Percentiles rank a stretch among this genome's conserved stretches.
Conservation (phyloP, 345 rosid genomes). For the Geranium brycei region DNA sequence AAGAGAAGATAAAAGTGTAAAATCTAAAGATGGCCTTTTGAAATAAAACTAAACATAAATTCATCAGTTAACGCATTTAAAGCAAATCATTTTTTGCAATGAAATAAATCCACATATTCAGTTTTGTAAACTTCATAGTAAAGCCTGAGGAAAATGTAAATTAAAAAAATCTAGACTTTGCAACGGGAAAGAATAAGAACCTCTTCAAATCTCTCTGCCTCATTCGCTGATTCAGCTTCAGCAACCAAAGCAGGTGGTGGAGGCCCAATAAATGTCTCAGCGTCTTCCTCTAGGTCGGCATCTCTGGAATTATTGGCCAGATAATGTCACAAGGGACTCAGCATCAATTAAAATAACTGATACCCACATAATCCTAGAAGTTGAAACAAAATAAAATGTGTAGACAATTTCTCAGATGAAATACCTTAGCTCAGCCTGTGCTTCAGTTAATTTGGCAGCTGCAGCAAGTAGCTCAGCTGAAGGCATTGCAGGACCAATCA, state of each 20-base stretch:
- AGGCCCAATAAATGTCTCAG: slow-evolving; percentile 70
- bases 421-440: slow-evolving; percentile 78
- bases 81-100: too few relatives aligned
- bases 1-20: too few relatives aligned
- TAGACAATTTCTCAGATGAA: background rate
- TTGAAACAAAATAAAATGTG: background rate
- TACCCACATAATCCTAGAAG: background rate
- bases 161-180: background rate
- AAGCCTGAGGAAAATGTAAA: background rate
- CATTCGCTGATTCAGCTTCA: slow-evolving; percentile 79
- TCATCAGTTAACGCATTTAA: too few relatives aligned
- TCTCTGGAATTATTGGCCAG: slow-evolving; percentile 35
- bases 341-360: background rate
- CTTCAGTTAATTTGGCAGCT: slow-evolving; percentile 88
- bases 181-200: slow-evolving; percentile 14
- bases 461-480: slow-evolving; percentile 89
- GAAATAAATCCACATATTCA: background rate
- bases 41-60: too few relatives aligned
- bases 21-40: too few relatives aligned
- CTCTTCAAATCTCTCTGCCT: slow-evolving; percentile 97
- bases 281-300: slow-evolving; percentile 75
- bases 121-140: background rate
- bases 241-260: slow-evolving; percentile 85
- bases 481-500: slow-evolving; percentile 89
- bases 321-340: slow-evolving; percentile 3